These are phyloP conservation scores for Retiboletus flavoniger DNA, from an alignment of 1,284 basidiomycete species.

Conservation along the genomic window DNA sequence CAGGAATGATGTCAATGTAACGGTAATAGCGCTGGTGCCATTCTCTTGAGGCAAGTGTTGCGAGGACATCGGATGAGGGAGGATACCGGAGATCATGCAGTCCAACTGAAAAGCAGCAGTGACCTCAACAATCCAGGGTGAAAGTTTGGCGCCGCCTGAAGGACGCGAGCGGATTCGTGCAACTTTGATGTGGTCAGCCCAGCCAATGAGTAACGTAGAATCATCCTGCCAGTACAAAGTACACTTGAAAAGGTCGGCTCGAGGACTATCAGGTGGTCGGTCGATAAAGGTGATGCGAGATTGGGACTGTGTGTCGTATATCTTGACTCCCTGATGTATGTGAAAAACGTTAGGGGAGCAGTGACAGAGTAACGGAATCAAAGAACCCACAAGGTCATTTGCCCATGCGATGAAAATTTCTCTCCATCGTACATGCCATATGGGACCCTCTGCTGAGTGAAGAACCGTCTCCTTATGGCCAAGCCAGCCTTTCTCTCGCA, in stretches of 20 bases:
- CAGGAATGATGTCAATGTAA: slow-evolving; percentile 69
- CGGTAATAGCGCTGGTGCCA: slow-evolving; percentile 24
- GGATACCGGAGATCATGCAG: slow-evolving; percentile 92
- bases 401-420: slow-evolving; percentile 93
- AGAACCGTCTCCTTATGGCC: slow-evolving; percentile 90
- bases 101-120: slow-evolving; percentile 92
- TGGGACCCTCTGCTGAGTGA: slow-evolving; percentile 89
- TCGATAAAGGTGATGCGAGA: slow-evolving; percentile 88
- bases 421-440: slow-evolving; percentile 90
- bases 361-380: not conserved
- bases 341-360: not conserved
- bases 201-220: slow-evolving; percentile 85
- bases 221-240: slow-evolving; percentile 91
- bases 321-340: slow-evolving; percentile 76
- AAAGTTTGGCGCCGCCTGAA: slow-evolving; percentile 37
- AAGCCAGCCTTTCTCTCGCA: slow-evolving; percentile 96
- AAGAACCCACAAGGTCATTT: slow-evolving; percentile 73
- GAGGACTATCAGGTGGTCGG: slow-evolving; percentile 75
- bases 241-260: slow-evolving; percentile 93
- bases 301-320: slow-evolving; percentile 83
- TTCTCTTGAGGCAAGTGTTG: slow-evolving; percentile 20
- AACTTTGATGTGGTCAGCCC: slow-evolving; percentile 95
- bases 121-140: slow-evolving; percentile 77
- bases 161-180: slow-evolving; percentile 73
- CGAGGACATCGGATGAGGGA: slow-evolving; percentile 63